Base-by-base conservation (phyloP, 2,329 filamentous ascomycete genomes). In the Fusarium sp. region DNA sequence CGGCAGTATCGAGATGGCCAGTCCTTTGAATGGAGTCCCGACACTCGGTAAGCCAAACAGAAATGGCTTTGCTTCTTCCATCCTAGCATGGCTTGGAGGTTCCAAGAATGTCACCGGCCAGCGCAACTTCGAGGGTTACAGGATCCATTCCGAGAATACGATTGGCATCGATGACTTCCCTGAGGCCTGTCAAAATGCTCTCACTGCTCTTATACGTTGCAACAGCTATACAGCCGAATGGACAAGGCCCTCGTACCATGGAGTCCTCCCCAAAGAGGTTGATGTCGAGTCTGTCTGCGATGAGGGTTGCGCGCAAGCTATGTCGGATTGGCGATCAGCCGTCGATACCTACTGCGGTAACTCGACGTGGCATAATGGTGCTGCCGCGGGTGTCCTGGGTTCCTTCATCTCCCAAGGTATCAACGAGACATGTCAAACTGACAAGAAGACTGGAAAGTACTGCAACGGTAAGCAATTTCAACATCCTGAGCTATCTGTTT, bases 11-110 rank as follows among this genome's bases (percentile, higher is more conserved):
- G 57, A 74, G 41, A 74, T 74, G 63, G 54, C 66, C n/a, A 59
- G 48, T 12, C 69, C 67, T 6, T 26, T 56, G 6, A 47, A 58
- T 18, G 59, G 62, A 3, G 53, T 47, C 6, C 42, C 69, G 1
- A 71, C 58, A 0, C 23, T 60, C 0, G 61, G 50, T 11, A 64
- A 54, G 38, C 31, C 57, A 21, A 70, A 73, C 37, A 49, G 55
- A 8, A 71, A 73, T 26, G 67, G 70, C 0, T 71, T 70, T 12
- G 38, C 53, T 9, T 71, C 70, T 13, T 73, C 66, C 1, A 43
- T 70, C 1, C 44, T 73, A 0, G 66, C 71, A 12, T 73, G 69
- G 69, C 63, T 68, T 8, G 50, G 56, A 11, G 71, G 71, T 20
- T 42, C 62, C 0, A 44, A 64, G 35, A 39, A 60, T 11, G 21